Evolutionary conservation across 2,329 filamentous ascomycete species (phyloP).

Genomic region (Sclerotinia minor): DNA sequence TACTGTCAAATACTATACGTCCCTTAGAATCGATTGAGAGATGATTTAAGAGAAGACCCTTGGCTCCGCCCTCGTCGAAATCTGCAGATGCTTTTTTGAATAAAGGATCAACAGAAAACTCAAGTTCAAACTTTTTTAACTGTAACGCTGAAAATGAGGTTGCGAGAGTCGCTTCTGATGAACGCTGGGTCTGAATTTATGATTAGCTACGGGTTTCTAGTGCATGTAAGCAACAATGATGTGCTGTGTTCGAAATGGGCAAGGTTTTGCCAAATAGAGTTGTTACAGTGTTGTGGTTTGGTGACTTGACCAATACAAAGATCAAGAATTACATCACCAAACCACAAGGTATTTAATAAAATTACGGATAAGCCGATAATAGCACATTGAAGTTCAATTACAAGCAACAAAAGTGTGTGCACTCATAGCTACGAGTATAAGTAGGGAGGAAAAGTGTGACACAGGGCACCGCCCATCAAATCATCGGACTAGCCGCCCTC

Average conservation of each 20-base stretch:
- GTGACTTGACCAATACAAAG: no score
- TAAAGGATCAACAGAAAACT: constrained; percentile 94
- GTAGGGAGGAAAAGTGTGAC: no score
- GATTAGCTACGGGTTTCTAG: neutral
- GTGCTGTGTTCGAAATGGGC: no score
- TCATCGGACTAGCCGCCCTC: neutral
- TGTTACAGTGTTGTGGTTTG: neutral
- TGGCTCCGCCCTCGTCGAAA: constrained; percentile 96
- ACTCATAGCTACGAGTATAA: no score
- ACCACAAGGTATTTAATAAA: no score
- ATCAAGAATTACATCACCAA: no score
- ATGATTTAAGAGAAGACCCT: constrained; percentile 91
- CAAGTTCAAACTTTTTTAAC: constrained; percentile 95
- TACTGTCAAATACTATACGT: constrained; percentile 97
- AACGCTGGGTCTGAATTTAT: constrained; percentile 60
- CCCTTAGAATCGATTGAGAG: constrained; percentile 91
- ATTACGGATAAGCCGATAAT: no score
- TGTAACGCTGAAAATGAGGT: constrained; percentile 85
- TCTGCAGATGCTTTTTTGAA: constrained; percentile 99
- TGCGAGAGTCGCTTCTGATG: constrained; percentile 89
- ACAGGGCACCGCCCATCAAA: neutral
- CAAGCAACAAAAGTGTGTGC: no score
- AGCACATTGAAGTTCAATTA: no score
- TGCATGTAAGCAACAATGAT: neutral
- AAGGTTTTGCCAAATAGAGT: neutral